Percentiles rank a stretch among this genome's conserved stretches.
Evolutionary conservation across 306 rosid genomes (phyloP).

Genomic region (Pterocarpus macrocarpus): DNA sequence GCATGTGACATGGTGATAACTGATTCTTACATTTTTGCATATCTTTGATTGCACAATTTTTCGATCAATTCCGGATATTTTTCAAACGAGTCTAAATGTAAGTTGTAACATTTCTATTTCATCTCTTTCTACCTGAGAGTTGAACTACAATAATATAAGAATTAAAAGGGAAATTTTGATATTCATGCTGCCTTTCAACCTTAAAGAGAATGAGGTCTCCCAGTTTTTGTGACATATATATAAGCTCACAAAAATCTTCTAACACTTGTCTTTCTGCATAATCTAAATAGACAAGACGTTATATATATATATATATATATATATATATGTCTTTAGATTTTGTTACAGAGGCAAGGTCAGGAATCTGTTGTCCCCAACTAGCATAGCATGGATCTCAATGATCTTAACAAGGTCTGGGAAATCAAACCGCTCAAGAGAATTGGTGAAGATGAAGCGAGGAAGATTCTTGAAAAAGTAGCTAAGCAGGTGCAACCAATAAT

Average conservation of each 20-base stretch:
- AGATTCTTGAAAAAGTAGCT: slow-evolving; percentile 58
- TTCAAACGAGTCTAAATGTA: background rate
- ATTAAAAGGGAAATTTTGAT: background rate
- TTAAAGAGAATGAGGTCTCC: background rate
- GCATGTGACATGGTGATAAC: background rate
- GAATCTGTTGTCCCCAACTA: background rate
- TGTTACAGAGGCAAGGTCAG: slow-evolving; percentile 8
- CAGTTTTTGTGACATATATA: background rate
- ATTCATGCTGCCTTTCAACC: background rate
- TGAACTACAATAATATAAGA: background rate
- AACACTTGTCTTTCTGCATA: background rate
- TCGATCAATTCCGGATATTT: background rate
- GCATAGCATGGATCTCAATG: slow-evolving; percentile 58
- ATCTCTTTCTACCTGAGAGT: slow-evolving; percentile 4
- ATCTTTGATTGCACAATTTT: background rate
- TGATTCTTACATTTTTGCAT: background rate
- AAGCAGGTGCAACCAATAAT: slow-evolving; percentile 72
- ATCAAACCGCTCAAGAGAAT: slow-evolving; percentile 60
- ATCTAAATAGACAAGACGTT: background rate
- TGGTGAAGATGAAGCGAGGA: slow-evolving; percentile 65
- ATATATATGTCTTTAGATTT: background rate
- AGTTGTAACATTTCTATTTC: slow-evolving; percentile 13
- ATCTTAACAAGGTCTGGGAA: slow-evolving; percentile 78
- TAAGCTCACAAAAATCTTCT: no score
- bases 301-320: no score